Base-by-base conservation (phyloP, 2,329 filamentous ascomycete genomes). In the Epichloe uncinata region DNA sequence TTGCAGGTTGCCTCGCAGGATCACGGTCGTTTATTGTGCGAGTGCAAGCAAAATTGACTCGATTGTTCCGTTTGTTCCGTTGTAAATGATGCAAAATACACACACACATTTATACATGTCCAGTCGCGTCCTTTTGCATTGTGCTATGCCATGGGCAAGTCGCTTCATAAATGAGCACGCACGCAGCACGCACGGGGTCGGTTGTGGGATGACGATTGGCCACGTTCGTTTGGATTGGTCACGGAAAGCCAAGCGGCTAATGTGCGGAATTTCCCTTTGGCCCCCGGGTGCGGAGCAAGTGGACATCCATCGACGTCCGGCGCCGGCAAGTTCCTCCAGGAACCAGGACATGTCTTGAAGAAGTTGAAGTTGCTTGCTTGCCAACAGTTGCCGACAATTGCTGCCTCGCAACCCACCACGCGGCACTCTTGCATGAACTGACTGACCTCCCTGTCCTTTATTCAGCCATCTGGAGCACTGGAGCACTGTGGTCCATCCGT, bases 171-270 rank as follows among this genome's bases (percentile, higher is more conserved):
- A 22, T 22, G 1, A 20, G 20, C 20, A 20, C 20, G 20, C 3
- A 20, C 20, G 20, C 20, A 20, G 20, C 20, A 22, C 20, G 22
- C 22, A 6, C 22, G 22, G 5, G 63, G 63, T 55, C 43, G 36
- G 44, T 60, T 56, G 50, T 52, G 55, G 43, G 36, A 50, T 52
- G 47, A 50, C 55, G 57, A 66, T 66, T 66, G 63, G 63, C 50
- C 48, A 53, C 42, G 42, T 22, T 22, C 16, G 16, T 18, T 22
- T 22, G 5, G 5, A 9, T 9, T 16, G 5, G 8, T n/a, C 6
- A 16, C 8, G 0, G 1, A 13, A 12, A 12, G 47, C 33, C 41
- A 38, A 7, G 43, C 50, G 50, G 50, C 33, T 52, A 52, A 52
- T 30, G 9, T 15, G 8, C 50, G 50, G 50, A 5, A 6, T 22